These are phyloP conservation scores for Staphylotrichum longicolle DNA, from an alignment of 495 filamentous ascomycete genomes.

Conservation along the genomic window DNA sequence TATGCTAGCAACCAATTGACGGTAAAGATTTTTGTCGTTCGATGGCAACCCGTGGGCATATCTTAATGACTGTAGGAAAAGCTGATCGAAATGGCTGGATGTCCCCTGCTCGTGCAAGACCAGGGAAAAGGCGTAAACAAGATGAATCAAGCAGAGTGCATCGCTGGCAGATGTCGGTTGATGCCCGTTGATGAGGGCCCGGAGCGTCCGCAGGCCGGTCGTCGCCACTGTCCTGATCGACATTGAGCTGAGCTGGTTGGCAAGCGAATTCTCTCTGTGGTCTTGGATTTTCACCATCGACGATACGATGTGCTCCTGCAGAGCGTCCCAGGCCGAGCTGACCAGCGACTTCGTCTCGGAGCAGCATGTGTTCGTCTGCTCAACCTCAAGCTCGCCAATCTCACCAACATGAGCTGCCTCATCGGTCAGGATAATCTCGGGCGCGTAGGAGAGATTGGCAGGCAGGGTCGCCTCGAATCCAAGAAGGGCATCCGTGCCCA, in stretches of 20 bases:
- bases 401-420: constrained; percentile 14
- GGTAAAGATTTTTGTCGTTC: constrained; percentile 33
- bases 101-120: constrained; percentile 39
- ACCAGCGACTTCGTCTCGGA: constrained; percentile 44
- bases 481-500: constrained; percentile 31
- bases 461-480: constrained; percentile 30
- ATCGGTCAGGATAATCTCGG: constrained; percentile 38
- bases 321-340: constrained; percentile 40
- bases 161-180: constrained; percentile 36
- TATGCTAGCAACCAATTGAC: constrained; percentile 35
- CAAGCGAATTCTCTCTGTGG: constrained; percentile 39
- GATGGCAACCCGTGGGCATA: constrained; percentile 35
- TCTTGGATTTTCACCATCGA: constrained; percentile 40
- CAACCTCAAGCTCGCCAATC: constrained; percentile 18
- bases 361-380: constrained; percentile 25
- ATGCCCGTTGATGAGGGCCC: constrained; percentile 33
- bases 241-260: constrained; percentile 37
- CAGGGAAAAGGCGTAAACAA: constrained; percentile 48
- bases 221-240: constrained; percentile 38
- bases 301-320: constrained; percentile 42
- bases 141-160: constrained; percentile 44
- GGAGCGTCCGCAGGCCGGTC: constrained; percentile 39
- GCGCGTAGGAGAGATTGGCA: constrained; percentile 28
- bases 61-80: constrained; percentile 43
- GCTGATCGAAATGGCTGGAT: constrained; percentile 22